Percentiles rank a stretch among this genome's conserved stretches.
These are phyloP conservation scores for Phytophthora cajani DNA, from an alignment of 352 stramenopile genomes.

Conservation along the genomic window DNA sequence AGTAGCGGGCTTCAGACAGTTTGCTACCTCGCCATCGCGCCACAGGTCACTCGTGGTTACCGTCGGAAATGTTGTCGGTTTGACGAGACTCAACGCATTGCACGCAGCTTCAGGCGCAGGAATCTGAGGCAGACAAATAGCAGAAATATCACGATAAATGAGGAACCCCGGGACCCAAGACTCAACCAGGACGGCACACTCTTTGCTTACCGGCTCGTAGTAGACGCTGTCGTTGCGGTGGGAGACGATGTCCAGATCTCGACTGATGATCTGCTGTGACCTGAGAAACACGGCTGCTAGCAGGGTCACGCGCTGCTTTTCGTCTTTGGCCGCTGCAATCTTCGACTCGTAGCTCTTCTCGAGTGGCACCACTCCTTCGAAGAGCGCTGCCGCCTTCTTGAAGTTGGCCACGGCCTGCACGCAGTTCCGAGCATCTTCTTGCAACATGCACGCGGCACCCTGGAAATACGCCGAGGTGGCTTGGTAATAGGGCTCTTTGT, in stretches of 20 bases:
- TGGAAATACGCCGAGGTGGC: constrained; percentile 70
- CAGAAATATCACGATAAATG: not conserved
- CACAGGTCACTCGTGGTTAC: constrained; percentile 51
- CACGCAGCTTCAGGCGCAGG: constrained; percentile 47
- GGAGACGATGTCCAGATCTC: constrained; percentile 72
- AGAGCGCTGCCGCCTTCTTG: constrained; percentile 52
- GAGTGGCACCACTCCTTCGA: constrained; percentile 32
- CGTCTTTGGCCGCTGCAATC: constrained; percentile 39
- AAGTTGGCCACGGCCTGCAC: constrained; percentile 68
- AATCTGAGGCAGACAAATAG: constrained; percentile 35
- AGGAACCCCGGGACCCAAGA: not conserved
- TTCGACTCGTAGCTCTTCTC: constrained; percentile 53
- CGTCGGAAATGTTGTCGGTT: constrained; percentile 41
- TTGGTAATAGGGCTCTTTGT: constrained; percentile 69
- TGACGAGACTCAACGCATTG: constrained; percentile 62
- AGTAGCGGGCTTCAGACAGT: constrained; percentile 44
- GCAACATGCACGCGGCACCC: constrained; percentile 61
- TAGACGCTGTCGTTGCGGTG: constrained; percentile 77
- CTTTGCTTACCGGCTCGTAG: constrained; percentile 57
- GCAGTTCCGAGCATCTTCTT: constrained; percentile 54
- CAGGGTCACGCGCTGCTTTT: constrained; percentile 43
- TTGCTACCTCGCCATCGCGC: constrained; percentile 54
- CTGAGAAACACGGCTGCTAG: constrained; percentile 57
- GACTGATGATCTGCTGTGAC: constrained; percentile 70
- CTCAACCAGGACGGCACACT: not conserved